These are phyloP conservation scores for Diaporthe nobilis DNA, from an alignment of 2,329 filamentous ascomycete species.

Conservation along the genomic window DNA sequence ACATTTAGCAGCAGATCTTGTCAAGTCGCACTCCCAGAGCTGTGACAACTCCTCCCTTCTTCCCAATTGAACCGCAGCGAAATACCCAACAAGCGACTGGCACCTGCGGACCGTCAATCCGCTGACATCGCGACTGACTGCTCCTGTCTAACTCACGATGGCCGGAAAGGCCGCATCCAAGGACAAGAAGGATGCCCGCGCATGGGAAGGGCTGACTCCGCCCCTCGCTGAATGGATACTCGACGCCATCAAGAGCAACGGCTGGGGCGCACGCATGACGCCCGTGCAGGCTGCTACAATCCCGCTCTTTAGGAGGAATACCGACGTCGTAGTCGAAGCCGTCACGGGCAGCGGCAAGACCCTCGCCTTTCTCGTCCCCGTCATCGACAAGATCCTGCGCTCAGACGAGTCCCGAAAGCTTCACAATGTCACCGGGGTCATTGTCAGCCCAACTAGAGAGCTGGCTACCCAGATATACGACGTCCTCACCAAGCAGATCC, in stretches of 20 bases:
- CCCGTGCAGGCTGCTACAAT: conserved; percentile 95
- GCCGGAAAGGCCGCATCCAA: conserved; percentile 50
- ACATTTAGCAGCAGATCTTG: no score
- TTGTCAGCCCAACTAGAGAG: conserved; percentile 94
- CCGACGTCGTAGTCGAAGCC: conserved; percentile 92
- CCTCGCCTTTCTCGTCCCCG: conserved; percentile 82
- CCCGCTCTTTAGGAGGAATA: conserved; percentile 89
- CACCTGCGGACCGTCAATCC: background rate
- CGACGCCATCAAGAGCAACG: conserved; percentile 81
- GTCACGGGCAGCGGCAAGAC: conserved; percentile 95
- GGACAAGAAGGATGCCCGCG: conserved; percentile 62
- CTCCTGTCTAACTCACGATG: conserved; percentile 45
- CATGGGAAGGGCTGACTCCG: conserved; percentile 79
- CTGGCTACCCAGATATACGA: conserved; percentile 91
- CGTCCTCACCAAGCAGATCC: conserved; percentile 77
- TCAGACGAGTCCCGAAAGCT: conserved; percentile 87
- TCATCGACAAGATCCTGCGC: conserved; percentile 85
- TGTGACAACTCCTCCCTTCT: no score
- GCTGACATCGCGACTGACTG: background rate
- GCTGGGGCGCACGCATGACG: conserved; percentile 84
- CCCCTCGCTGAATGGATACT: conserved; percentile 86
- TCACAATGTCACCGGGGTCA: conserved; percentile 90
- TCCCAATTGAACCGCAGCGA: background rate
- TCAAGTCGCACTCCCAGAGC: background rate
- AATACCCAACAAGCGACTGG: background rate